These are phyloP conservation scores for Kuraishia borneana DNA, from an alignment of 805 yeast species.

Conservation along the genomic window DNA sequence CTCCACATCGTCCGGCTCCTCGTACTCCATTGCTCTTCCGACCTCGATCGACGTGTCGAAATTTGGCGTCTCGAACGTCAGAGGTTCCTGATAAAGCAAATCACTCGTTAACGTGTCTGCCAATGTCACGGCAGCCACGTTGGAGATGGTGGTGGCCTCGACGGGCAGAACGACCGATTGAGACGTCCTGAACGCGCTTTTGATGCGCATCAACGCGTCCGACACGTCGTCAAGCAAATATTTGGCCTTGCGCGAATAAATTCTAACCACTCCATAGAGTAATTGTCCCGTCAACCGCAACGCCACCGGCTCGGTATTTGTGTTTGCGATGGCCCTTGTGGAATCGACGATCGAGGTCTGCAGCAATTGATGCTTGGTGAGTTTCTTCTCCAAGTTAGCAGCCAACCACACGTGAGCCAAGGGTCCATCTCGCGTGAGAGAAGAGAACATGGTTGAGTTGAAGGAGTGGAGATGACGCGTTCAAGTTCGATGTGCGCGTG, in stretches of 20 bases:
- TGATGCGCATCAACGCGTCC: slow-evolving; percentile 62
- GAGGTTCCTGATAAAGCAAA: slow-evolving; percentile 55
- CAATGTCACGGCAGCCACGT: slow-evolving; percentile 48
- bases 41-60: slow-evolving; percentile 55
- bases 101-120: slow-evolving; percentile 75
- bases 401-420: slow-evolving; percentile 90
- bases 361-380: slow-evolving; percentile 60
- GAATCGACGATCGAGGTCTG: slow-evolving; percentile 63
- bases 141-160: slow-evolving; percentile 48
- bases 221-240: slow-evolving; percentile 75
- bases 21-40: slow-evolving; percentile 36
- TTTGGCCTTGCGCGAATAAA: slow-evolving; percentile 77
- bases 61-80: slow-evolving; percentile 25
- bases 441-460: too few species aligned
- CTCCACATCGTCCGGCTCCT: slow-evolving; percentile 17
- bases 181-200: slow-evolving; percentile 46
- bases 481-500: too few species aligned
- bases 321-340: slow-evolving; percentile 48
- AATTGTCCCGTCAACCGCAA: slow-evolving; percentile 78
- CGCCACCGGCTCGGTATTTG: slow-evolving; percentile 50
- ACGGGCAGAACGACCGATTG: slow-evolving; percentile 46
- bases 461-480: too few species aligned
- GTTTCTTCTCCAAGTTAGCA: slow-evolving; percentile 72
- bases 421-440: slow-evolving; percentile 69
- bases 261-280: slow-evolving; percentile 75